Evolutionary conservation across 257 asterid genomes (phyloP), one percentile per base, ranked within the genome.

Genomic region (Solanum lignicaule): DNA sequence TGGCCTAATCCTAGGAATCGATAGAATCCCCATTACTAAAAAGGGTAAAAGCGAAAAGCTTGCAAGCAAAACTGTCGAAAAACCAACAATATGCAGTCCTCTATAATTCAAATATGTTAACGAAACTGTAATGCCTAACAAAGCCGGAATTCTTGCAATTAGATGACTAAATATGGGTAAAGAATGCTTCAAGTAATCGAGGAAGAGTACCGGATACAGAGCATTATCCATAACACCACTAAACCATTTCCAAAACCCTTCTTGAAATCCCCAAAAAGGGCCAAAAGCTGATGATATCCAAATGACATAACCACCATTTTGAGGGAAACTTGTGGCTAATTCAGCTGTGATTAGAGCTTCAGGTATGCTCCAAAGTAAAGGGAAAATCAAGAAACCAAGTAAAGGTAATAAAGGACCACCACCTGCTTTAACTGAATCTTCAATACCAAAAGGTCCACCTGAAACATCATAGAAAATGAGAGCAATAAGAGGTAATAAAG

Each of bases 161-260:
- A 90, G 21, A 6, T 72, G 13, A 75, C 89, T 83, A 43, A 95
- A 93, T 3, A 95, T 60, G 0, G 99, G 98, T 68, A 94, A 87
- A 1, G 98, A 94, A 86, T 91, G 98, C 87, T 96, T 95, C 84
- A 96, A 89, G 92, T 96, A 96, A 90, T 96, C 99, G 31, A 96
- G 96, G 83, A 96, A 96, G 16, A 96, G 85, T 11, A 96, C 98
- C 3, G 99, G 99, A 88, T 96, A 96, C 7, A 96, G 97, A 55
- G 99, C 97, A 69, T 95, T 96, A 86, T 96, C 99, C 99, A 95
- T 94, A 23, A 95, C 98, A 65, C 99, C 99, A 84, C 99, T 96
- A 76, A 94, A 88, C 99, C 99, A 96, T 92, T 95, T 96, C 99
- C 98, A 95, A 36, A 95, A 92, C 55, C 92, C 92, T 88, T 90